Percentiles rank a stretch among this genome's conserved stretches.
phyloP scores from a whole-genome alignment of 176 grass and related monocot species.

The Ensete glaucum region DNA sequence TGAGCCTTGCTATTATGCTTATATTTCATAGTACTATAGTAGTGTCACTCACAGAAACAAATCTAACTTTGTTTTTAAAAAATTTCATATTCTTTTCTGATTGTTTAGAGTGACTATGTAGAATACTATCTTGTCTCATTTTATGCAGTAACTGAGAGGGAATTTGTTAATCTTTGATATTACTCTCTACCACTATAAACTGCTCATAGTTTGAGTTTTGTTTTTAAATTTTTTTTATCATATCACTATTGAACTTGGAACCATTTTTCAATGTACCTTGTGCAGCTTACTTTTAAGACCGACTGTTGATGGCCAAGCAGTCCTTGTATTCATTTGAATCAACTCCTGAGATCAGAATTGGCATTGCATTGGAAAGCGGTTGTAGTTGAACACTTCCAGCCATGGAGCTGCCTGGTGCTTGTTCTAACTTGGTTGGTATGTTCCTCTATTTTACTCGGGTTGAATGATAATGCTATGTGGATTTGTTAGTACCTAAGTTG shows the following conservation, averaged over 20 bases:
- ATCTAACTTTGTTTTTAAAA: neutral
- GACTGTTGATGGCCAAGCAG: slow-evolving; percentile 92
- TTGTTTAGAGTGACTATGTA: neutral
- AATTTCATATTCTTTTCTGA: neutral
- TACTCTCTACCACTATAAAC: neutral
- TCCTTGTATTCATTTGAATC: slow-evolving; percentile 93
- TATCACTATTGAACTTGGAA: neutral
- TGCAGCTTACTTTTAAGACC: slow-evolving; percentile 75
- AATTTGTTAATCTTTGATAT: neutral
- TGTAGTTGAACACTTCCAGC: slow-evolving; percentile 64
- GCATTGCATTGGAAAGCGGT: slow-evolving; percentile 90
- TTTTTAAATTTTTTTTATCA: neutral
- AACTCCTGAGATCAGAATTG: slow-evolving; percentile 75
- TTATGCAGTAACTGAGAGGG: neutral
- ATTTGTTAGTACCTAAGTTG: neutral
- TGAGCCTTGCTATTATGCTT: neutral
- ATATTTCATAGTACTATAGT: too few species aligned
- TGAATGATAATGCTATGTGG: neutral
- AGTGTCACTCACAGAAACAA: neutral
- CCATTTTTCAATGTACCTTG: slow-evolving; percentile 7
- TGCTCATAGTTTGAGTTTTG: neutral
- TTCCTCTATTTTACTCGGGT: slow-evolving; percentile 19
- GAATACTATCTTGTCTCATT: neutral
- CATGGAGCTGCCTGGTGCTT: slow-evolving; percentile 80
- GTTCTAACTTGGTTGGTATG: slow-evolving; percentile 91